phyloP scores from a whole-genome alignment of 768 basidiomycete genomes.

The Tricholoma sp. region DNA sequence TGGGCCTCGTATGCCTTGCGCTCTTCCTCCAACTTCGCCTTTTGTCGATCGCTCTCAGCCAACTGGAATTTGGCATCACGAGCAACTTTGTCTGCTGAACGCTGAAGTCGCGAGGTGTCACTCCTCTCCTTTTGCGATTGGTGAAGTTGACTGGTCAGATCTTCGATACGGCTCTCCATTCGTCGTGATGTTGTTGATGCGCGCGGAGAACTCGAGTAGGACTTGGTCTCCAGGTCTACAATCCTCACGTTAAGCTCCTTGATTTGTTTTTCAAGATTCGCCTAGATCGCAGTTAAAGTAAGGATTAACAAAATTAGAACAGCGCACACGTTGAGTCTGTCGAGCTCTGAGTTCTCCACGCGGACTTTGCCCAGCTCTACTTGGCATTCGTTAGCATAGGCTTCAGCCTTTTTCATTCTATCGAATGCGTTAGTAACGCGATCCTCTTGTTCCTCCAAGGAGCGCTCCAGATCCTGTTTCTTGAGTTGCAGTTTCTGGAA shows the following conservation, averaged over 20 bases:
- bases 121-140: slow-evolving; percentile 46
- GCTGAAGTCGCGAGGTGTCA: slow-evolving; percentile 38
- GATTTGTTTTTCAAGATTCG: slow-evolving; percentile 77
- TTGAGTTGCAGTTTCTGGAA: slow-evolving; percentile 71
- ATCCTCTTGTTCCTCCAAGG: slow-evolving; percentile 75
- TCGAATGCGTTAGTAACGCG: slow-evolving; percentile 67
- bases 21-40: slow-evolving; percentile 61
- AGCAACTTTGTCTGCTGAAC: slow-evolving; percentile 28
- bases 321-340: slow-evolving; percentile 62
- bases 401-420: slow-evolving; percentile 78
- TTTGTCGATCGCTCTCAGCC: slow-evolving; percentile 59
- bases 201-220: slow-evolving; percentile 61
- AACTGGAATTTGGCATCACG: slow-evolving; percentile 52
- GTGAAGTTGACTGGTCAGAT: slow-evolving; percentile 56
- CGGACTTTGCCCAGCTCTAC: slow-evolving; percentile 70
- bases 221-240: slow-evolving; percentile 77
- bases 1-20: slow-evolving; percentile 54
- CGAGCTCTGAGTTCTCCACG: slow-evolving; percentile 78
- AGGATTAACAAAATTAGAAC: slow-evolving; percentile 4
- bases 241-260: slow-evolving; percentile 82
- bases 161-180: slow-evolving; percentile 68
- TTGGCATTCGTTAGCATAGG: slow-evolving; percentile 70
- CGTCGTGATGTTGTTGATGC: slow-evolving; percentile 51
- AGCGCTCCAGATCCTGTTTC: slow-evolving; percentile 78
- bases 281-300: slow-evolving; percentile 35